These are phyloP conservation scores for Hanseniaspora sp. DNA, from an alignment of 1,139 yeast genomes.

Conservation along the genomic window DNA sequence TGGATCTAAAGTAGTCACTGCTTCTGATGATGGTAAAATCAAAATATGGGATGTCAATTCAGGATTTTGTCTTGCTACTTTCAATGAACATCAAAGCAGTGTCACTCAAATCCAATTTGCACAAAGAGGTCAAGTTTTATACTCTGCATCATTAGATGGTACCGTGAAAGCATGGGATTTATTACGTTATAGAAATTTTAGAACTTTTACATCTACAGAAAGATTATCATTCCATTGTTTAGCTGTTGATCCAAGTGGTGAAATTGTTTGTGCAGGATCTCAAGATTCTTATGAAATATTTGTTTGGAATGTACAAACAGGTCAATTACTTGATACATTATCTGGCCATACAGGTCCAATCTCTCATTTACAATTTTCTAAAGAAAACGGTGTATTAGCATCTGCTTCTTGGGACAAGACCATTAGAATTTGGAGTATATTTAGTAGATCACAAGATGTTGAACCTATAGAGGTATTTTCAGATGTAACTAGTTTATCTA, in stretches of 20 bases:
- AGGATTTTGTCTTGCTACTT: conserved; percentile 87
- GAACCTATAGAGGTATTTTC: conserved; percentile 81
- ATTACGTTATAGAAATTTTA: conserved; percentile 80
- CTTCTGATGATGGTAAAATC: conserved; percentile 92
- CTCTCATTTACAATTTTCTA: conserved; percentile 75
- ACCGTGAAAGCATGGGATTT: conserved; percentile 97
- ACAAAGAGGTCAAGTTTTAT: conserved; percentile 73
- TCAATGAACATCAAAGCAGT: conserved; percentile 79
- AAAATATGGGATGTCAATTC: conserved; percentile 92
- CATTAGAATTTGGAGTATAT: conserved; percentile 83
- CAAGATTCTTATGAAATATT: conserved; percentile 80
- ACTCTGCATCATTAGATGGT: conserved; percentile 88
- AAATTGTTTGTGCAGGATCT: conserved; percentile 91
- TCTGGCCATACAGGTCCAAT: conserved; percentile 96
- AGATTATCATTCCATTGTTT: conserved; percentile 77
- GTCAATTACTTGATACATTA: conserved; percentile 74
- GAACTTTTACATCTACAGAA: conserved; percentile 85
- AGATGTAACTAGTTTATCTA: conserved; percentile 73
- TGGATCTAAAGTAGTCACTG: conserved; percentile 84
- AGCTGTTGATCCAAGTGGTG: conserved; percentile 97
- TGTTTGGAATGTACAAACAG: conserved; percentile 96
- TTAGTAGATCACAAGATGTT: conserved; percentile 70
- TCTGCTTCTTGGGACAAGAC: conserved; percentile 97
- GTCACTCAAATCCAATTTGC: conserved; percentile 85
- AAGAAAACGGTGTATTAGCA: conserved; percentile 66